phyloP scores from a whole-genome alignment of 352 stramenopile genomes.

The Pythium vanterpoolii region DNA sequence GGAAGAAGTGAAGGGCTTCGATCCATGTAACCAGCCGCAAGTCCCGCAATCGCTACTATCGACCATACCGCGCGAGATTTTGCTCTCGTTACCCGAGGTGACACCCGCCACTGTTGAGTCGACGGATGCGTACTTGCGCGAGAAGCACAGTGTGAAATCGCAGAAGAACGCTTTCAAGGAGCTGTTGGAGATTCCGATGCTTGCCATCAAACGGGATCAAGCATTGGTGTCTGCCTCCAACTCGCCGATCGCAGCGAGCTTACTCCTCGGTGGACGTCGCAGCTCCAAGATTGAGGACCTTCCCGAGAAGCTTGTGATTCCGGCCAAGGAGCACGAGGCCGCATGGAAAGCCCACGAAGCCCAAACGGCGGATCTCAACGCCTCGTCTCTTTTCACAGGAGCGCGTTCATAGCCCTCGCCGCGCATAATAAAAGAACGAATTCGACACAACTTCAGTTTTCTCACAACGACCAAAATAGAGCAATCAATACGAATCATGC shows the following conservation, averaged over 20 bases:
- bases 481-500: too few species aligned
- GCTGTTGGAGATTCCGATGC: slow-evolving; percentile 62
- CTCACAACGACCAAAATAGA: background rate
- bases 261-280: slow-evolving; percentile 22
- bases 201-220: slow-evolving; percentile 45
- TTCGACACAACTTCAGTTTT: too few species aligned
- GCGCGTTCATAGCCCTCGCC: background rate
- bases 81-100: slow-evolving; percentile 59
- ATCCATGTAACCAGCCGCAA: slow-evolving; percentile 71
- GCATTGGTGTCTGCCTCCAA: slow-evolving; percentile 23
- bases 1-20: slow-evolving; percentile 78
- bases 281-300: slow-evolving; percentile 64
- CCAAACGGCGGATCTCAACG: slow-evolving; percentile 45
- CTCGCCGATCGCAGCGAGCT: slow-evolving; percentile 31
- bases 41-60: slow-evolving; percentile 43
- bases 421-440: background rate
- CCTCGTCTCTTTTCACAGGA: slow-evolving; percentile 41
- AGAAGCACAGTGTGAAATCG: slow-evolving; percentile 77
- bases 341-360: slow-evolving; percentile 44
- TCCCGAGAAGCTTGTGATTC: slow-evolving; percentile 60
- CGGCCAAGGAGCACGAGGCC: slow-evolving; percentile 45
- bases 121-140: slow-evolving; percentile 50
- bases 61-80: slow-evolving; percentile 41
- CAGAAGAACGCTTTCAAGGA: slow-evolving; percentile 85
- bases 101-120: slow-evolving; percentile 35